Conservation (phyloP, 179 eudicot genomes). For the Sideroxylon spinosum region DNA sequence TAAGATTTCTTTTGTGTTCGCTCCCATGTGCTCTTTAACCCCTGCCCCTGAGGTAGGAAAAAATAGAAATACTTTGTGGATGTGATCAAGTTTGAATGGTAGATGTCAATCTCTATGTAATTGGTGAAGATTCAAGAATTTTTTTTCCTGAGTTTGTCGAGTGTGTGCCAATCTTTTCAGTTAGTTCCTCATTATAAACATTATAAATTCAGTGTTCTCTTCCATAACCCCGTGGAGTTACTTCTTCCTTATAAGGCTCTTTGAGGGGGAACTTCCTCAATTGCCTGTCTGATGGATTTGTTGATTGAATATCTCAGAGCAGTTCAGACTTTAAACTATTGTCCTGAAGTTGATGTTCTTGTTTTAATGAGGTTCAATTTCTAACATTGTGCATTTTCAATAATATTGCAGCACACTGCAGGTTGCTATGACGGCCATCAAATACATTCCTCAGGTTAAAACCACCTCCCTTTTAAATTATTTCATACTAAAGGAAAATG, state of each 20-base stretch:
- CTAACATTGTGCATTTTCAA: not conserved
- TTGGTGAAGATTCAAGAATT: no score
- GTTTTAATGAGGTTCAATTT: not conserved
- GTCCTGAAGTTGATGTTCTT: not conserved
- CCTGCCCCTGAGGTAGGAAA: no score
- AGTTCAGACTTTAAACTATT: not conserved
- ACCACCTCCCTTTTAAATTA: not conserved
- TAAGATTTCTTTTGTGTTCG: constrained; percentile 27
- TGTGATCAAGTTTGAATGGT: constrained; percentile 1
- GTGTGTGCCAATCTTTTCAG: no score
- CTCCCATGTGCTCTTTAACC: not conserved
- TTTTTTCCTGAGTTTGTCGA: no score
- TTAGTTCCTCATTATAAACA: no score
- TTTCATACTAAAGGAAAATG: not conserved
- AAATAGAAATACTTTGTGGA: not conserved
- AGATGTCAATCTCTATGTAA: no score
- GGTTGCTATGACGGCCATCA: constrained; percentile 74
- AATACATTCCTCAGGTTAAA: constrained; percentile 88
- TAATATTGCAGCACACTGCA: constrained; percentile 67
- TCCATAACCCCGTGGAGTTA: no score
- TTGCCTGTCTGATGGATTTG: no score
- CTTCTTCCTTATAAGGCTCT: no score
- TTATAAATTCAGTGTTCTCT: no score
- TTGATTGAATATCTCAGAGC: not conserved
- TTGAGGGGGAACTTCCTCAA: no score